Base-by-base conservation (phyloP, 2,329 filamentous ascomycete genomes). In the Paecilomyces sp. region DNA sequence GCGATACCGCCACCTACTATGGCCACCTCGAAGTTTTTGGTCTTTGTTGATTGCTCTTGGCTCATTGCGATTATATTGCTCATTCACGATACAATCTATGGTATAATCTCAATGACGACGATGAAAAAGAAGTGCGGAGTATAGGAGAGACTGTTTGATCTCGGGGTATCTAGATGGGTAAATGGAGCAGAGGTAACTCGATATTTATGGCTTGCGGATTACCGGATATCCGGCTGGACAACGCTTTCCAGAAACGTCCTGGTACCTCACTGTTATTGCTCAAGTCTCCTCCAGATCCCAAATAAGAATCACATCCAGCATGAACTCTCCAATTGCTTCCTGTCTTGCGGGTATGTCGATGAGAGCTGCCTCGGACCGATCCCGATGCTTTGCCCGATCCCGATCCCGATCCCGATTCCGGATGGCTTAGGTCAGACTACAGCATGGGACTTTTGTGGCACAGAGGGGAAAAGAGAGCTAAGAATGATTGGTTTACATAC, bases 1-100 rank as follows among this genome's bases (percentile, higher is more conserved):
- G 63, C 68, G 22, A 72, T 71, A n/a, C 69, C 70, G 36, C 70
- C 70, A 33, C 70, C 69, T 4, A 67, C 60, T n/a, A 72, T 69
- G 53, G 70, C 70, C 11, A 72, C 62, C 41, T 68, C 63, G 58
- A 71, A 70, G 41, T 47, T 47, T 47, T 47, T 47, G 41, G 41
- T 47, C 41, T 18, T 47, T 18, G n/a, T 9, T 18, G 41, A 47
- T 47, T 18, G 41, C 2, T n/a, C 13, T 47, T 47, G 41, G 18
- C 18, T n/a, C 41, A 47, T 47, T 8, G 5, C 18, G 41, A 6
- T 47, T 5, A 8, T 22, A 47, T 47, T 22, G 6, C 36, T 47
- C 41, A 47, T 47, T 18, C 41, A 47, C 15, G 11, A 33, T 22
- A 3, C 41, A 15, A 47, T 18, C 1, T 9, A 47, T 47, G 41